A percentile compares a stretch with the other conserved stretches of the same genome.
phyloP scores from a whole-genome alignment of 2,329 filamentous ascomycete species.

The Lachnellula occidentalis region DNA sequence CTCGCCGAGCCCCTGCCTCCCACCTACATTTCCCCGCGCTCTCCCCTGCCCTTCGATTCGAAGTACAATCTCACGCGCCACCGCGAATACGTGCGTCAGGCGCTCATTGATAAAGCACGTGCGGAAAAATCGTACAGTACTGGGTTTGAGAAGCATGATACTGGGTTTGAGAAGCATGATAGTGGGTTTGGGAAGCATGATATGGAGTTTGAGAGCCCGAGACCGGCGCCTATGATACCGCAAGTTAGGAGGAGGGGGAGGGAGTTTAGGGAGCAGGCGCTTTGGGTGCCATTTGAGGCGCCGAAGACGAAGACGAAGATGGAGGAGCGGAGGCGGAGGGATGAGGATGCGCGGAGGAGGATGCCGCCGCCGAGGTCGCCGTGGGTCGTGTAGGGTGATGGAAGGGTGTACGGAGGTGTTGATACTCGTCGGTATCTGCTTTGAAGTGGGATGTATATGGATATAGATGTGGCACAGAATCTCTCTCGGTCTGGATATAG shows the following conservation, averaged over 20 bases:
- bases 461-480: too few relatives aligned
- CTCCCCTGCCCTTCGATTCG: not conserved
- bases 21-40: not conserved
- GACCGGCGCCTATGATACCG: not conserved
- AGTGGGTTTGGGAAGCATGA: too few relatives aligned
- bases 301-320: not conserved
- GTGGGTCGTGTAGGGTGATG: not conserved
- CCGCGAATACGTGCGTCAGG: not conserved
- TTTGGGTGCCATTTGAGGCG: not conserved
- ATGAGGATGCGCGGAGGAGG: not conserved
- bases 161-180: not conserved
- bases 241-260: not conserved
- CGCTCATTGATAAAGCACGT: not conserved
- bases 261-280: not conserved
- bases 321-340: not conserved
- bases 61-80: not conserved
- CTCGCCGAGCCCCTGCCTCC: not conserved
- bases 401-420: not conserved
- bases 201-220: constrained; percentile 3
- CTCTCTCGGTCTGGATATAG: too few relatives aligned
- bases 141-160: not conserved
- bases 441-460: too few relatives aligned
- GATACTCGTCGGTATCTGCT: not conserved
- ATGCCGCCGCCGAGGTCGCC: not conserved
- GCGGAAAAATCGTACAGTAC: not conserved